Evolutionary conservation across 1,139 yeast genomes (phyloP).

Genomic region (Hyphopichia buzzinii): DNA sequence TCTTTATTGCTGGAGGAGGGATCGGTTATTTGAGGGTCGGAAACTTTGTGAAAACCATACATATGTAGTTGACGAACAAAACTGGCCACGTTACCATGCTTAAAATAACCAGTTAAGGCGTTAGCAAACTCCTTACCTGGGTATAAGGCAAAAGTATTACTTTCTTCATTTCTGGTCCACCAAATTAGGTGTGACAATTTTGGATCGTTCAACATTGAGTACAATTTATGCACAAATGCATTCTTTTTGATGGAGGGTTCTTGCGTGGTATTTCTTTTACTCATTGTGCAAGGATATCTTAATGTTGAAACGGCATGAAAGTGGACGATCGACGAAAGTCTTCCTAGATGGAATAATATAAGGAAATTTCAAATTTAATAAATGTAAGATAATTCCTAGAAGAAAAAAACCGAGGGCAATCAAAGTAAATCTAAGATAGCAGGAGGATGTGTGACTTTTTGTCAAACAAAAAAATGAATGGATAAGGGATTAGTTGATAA

Average conservation of each 20-base stretch:
- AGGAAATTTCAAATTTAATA: too few relatives aligned
- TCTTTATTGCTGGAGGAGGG: conserved; percentile 18
- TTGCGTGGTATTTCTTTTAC: conserved; percentile 16
- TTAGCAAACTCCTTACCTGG: conserved; percentile 53
- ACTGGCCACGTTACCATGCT: conserved; percentile 48
- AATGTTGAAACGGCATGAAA: not conserved
- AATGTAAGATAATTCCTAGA: too few relatives aligned
- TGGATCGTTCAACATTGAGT: conserved; percentile 58
- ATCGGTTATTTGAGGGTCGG: conserved; percentile 30
- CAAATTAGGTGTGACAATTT: conserved; percentile 52
- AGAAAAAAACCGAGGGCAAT: too few relatives aligned
- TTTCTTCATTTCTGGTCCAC: conserved; percentile 70
- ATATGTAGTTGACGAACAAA: conserved; percentile 49
- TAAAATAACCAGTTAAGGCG: conserved; percentile 42
- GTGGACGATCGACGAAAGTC: too few relatives aligned
- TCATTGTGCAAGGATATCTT: conserved; percentile 11
- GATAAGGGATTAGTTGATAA: too few relatives aligned
- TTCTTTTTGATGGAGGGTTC: conserved; percentile 46
- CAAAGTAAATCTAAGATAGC: too few relatives aligned
- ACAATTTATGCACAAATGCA: conserved; percentile 64
- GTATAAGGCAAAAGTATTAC: conserved; percentile 57
- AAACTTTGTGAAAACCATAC: conserved; percentile 55
- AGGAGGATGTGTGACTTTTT: too few relatives aligned
- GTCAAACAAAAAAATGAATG: too few relatives aligned
- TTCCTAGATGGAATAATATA: too few relatives aligned